These are phyloP conservation scores for Eleusine coracana DNA, from an alignment of 176 grass and related monocot genomes.

Conservation along the genomic window DNA sequence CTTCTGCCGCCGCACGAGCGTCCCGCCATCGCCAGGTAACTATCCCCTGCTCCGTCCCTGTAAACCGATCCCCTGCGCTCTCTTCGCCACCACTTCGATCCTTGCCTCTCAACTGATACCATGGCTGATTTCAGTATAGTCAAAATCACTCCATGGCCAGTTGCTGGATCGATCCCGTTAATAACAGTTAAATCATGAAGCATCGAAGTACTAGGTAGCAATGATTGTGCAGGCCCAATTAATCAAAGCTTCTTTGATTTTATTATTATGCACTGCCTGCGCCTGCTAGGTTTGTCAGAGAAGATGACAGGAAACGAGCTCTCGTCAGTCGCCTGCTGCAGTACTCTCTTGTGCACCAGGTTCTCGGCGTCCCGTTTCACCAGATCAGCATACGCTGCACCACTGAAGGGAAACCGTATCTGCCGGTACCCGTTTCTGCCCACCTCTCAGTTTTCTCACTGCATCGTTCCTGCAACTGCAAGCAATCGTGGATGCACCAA, in stretches of 20 bases:
- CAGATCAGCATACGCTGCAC: slow-evolving; percentile 60
- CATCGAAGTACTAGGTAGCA: too few relatives aligned
- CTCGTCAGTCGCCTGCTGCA: slow-evolving; percentile 80
- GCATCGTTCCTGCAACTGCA: background rate
- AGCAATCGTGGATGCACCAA: background rate
- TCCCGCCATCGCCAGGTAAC: slow-evolving; percentile 51
- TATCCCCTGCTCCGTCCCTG: background rate
- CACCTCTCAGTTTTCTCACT: background rate
- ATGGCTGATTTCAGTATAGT: background rate
- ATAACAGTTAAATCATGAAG: too few relatives aligned
- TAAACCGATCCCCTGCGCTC: too few relatives aligned
- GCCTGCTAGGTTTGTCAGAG: slow-evolving; percentile 58
- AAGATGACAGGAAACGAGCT: slow-evolving; percentile 78
- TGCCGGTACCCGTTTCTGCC: background rate
- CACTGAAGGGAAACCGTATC: slow-evolving; percentile 71
- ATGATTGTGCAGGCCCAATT: too few relatives aligned
- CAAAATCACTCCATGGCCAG: background rate
- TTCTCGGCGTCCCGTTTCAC: slow-evolving; percentile 53
- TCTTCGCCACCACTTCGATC: too few relatives aligned
- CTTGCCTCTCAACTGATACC: too few relatives aligned
- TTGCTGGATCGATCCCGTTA: background rate
- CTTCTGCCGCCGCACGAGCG: slow-evolving; percentile 55
- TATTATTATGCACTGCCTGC: background rate
- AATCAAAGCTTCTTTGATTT: too few relatives aligned
- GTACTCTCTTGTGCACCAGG: slow-evolving; percentile 58